Evolutionary conservation across 495 filamentous ascomycete genomes (phyloP), one percentile per base, ranked within the genome.

Genomic region (Aspergillus cristatus): DNA sequence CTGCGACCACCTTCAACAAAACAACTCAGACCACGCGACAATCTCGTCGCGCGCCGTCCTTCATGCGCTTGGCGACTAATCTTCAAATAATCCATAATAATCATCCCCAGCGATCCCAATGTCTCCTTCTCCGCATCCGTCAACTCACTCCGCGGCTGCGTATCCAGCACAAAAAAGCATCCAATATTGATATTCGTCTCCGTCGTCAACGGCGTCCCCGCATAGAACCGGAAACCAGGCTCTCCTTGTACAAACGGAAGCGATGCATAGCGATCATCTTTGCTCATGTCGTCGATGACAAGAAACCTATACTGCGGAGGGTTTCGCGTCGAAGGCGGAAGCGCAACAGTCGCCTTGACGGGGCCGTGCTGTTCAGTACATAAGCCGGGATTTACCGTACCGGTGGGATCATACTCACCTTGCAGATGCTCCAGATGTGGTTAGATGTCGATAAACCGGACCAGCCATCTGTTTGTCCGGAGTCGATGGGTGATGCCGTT

Each of bases 171-270:
- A 37, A 79, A 84, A 32, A 85, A 67, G 13, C 74, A 79, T 16
- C 84, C 84, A 45, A 89, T 79, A 17, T 80, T 78, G 48, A 84
- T 74, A 7, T 76, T 79, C 8, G 68, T 71, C 4, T 73, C 75
- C 0, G 79, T 84, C 3, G 79, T 72, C 17, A 90, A 68, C 2
- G 65, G 62, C 0, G 67, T 71, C 33, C 70, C 70, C 6, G 68
- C 70, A 32, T 64, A 72, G 38, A 67, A 74, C 33, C 50, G 60
- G 34, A 67, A 74, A 20, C 57, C 18, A 0, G 68, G 70, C 1
- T 60, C 46, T 0, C 48, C 57, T 13, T 54, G 38, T 4, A 74
- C 69, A 29, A 70, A 70, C 0, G 61, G 45, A 2, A 70, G 43
- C 1, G 51, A 26, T 14, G 57, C 60, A 34, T 63, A 74, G 12